phyloP scores from a whole-genome alignment of 352 stramenopile genomes.

The Phytophthora meadii region DNA sequence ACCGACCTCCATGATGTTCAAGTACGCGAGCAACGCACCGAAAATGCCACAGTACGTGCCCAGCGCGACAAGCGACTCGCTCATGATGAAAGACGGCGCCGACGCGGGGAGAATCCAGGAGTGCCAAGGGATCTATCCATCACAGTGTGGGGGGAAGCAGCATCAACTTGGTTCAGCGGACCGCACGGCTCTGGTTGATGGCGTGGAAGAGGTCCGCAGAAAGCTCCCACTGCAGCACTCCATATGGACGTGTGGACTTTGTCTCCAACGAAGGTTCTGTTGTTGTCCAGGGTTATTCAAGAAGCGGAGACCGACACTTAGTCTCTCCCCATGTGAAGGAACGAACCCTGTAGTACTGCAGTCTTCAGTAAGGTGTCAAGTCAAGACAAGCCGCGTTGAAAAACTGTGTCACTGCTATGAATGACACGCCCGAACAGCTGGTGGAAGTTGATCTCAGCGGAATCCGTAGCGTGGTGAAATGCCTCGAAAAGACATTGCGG shows the following conservation, averaged over 20 bases:
- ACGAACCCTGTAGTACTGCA: neutral
- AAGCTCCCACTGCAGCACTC: slow-evolving; percentile 12
- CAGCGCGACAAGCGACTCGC: slow-evolving; percentile 18
- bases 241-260: slow-evolving; percentile 7
- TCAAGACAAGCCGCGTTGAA: neutral
- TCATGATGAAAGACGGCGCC: slow-evolving; percentile 15
- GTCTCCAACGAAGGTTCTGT: neutral
- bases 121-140: slow-evolving; percentile 12
- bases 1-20: slow-evolving; percentile 25
- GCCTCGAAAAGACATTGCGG: neutral
- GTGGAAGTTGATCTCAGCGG: neutral
- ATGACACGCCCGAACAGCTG: neutral
- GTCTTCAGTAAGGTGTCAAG: neutral
- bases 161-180: neutral
- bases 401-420: neutral
- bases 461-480: neutral
- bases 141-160: too few relatives aligned
- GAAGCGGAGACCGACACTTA: too few relatives aligned
- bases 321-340: too few relatives aligned
- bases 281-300: neutral
- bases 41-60: slow-evolving; percentile 25
- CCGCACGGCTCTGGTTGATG: slow-evolving; percentile 16
- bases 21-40: slow-evolving; percentile 25
- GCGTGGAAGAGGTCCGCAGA: slow-evolving; percentile 17
- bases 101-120: slow-evolving; percentile 10